Evolutionary conservation across 2,329 filamentous ascomycete species (phyloP), one percentile per base, ranked within the genome.

Genomic region (Colletotrichum destructivum): DNA sequence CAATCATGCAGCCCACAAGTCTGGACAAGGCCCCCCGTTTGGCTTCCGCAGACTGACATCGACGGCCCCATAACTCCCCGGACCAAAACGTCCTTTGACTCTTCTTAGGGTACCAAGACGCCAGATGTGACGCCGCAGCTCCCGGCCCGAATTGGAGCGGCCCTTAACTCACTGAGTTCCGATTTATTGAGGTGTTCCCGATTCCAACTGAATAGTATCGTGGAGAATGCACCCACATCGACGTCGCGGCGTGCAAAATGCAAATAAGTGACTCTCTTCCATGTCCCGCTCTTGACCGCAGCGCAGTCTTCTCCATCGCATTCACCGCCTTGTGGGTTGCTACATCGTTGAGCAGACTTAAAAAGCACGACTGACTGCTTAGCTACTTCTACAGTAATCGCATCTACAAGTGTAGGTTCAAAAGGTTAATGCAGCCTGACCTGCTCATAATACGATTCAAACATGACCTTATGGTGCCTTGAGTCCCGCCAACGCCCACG

Each of bases 1-100:
- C 70, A 72, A 71, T 71, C 66, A 66, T 72, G 6, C 61, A 71
- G 23, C 66, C 69, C 69, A 72, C 61, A 71, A 61, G 70, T 51
- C 35, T 42, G 7, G 31, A 52, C 15, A 18, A 62, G 46, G 47
- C 16, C 60, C 70, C 52, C 66, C 23, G 67, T 69, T 66, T 42
- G 56, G 49, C 26, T 56, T 66, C 70, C 61, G 23, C 55, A 66
- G 61, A 46, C 66, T 65, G 61, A 63, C 66, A 70, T 62, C 55
- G 56, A 52, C 38, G 35, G 49, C 55, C 61, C 66, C 70, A 44
- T 72, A 57, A 56, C 23, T 51, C 44, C 55, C 63, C 70, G 70
- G 70, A 72, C 61, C 70, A 72, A 71, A 71, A 62, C 49, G 69
- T 72, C 70, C 70, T 57, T 38, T 66, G 44, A 35, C n/a, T 13